phyloP scores from a whole-genome alignment of 2,329 filamentous ascomycete genomes.

The Penicillium decumbens region DNA sequence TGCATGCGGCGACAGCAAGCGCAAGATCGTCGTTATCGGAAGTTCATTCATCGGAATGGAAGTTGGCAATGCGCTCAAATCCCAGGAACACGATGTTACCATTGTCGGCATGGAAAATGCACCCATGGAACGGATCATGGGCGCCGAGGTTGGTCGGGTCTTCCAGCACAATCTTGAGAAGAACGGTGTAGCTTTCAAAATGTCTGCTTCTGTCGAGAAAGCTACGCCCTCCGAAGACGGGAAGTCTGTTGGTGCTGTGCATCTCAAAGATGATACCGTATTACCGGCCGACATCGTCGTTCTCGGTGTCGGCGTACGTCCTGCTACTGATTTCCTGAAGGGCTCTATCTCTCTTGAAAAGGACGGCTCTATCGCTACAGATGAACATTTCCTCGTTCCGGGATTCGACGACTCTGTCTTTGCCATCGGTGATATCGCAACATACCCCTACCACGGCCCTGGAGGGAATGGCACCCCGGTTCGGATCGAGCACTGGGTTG shows the following conservation, averaged over 20 bases:
- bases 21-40: slow-evolving; percentile 89
- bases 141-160: slow-evolving; percentile 71
- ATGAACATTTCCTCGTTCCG: slow-evolving; percentile 71
- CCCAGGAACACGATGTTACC: slow-evolving; percentile 73
- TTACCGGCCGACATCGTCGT: slow-evolving; percentile 87
- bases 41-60: slow-evolving; percentile 99
- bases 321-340: slow-evolving; percentile 82
- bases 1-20: slow-evolving; percentile 67
- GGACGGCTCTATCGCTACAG: slow-evolving; percentile 79
- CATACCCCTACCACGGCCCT: slow-evolving; percentile 88
- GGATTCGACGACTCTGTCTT: slow-evolving; percentile 67
- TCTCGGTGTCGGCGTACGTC: slow-evolving; percentile 81
- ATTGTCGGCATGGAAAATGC: slow-evolving; percentile 83
- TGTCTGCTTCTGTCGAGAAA: slow-evolving; percentile 76
- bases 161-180: slow-evolving; percentile 76
- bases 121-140: slow-evolving; percentile 82
- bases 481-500: slow-evolving; percentile 98
- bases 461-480: slow-evolving; percentile 68
- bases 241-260: slow-evolving; percentile 71
- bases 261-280: slow-evolving; percentile 77
- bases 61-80: slow-evolving; percentile 71
- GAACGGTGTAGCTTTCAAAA: slow-evolving; percentile 82
- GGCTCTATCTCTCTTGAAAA: slow-evolving; percentile 64
- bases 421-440: slow-evolving; percentile 91
- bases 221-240: slow-evolving; percentile 67